Base-by-base conservation (phyloP, 495 filamentous ascomycete genomes). In the Hypoxylon intermedium region DNA sequence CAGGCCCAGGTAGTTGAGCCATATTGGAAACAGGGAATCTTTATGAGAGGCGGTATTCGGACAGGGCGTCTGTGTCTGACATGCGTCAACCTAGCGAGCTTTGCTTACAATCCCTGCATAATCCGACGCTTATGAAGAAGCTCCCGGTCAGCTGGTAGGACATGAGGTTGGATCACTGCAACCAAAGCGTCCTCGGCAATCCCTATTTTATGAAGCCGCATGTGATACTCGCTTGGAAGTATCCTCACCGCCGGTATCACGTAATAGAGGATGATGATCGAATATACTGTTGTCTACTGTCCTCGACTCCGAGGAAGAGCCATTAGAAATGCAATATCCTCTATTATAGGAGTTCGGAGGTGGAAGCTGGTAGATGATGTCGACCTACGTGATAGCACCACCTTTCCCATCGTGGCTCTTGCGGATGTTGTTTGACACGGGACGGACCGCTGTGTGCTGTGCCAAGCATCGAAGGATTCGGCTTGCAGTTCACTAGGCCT, bases 391-490 rank as follows among this genome's bases (percentile, higher is more conserved):
- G n/a, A n/a, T n/a, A n/a, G n/a, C n/a, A n/a, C n/a, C n/a, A n/a
- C n/a, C n/a, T n/a, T n/a, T n/a, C n/a, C n/a, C 24, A 7, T 4
- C 7, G 24, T 3, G 4, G 24, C 24, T 26, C 7, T 26, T 26
- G 24, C 24, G 24, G 4, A 6, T 57, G n/a, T n/a, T n/a, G n/a
- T n/a, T n/a, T n/a, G 26, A 18, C 15, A 28, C 55, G 55, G 55
- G 40, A 51, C 45, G 46, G 55, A 37, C 55, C 46, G 55, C 30
- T 20, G 20, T 49, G 19, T 13, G 36, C 54, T 50, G 38, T 15
- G 28, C 55, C 55, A 51, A 51, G 55, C 3, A 11, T 28, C 15
- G 46, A 51, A 58, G 55, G 55, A 58, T 45, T 49, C 9, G 20
- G 13, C 9, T 37, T 43, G 45, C 54, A 49, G 54, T 26, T 28